Conservation (phyloP, 768 basidiomycete genomes). For the Lentinula detonsa region DNA sequence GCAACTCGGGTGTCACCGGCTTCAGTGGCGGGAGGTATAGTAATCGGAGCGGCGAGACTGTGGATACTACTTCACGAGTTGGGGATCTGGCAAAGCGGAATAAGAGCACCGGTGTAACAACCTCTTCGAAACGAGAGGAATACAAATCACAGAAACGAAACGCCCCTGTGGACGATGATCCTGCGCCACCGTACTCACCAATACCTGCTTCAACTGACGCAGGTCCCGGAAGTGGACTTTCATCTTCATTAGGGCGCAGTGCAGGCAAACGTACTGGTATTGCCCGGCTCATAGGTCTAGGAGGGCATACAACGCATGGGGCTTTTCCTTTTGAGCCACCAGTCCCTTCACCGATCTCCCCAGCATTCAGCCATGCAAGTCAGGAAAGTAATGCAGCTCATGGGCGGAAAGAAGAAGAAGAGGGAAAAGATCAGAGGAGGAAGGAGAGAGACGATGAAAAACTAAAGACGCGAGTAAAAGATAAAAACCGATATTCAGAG, state of each 20-base stretch:
- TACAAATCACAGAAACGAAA: constrained; percentile 4
- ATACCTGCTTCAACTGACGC: constrained; percentile 10
- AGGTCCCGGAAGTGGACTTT: constrained; percentile 9
- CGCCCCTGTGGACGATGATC: constrained; percentile 17
- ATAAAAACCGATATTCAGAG: background rate
- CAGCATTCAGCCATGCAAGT: constrained; percentile 11
- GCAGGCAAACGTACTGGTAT: constrained; percentile 34
- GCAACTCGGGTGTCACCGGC: constrained; percentile 4
- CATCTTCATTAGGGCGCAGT: constrained; percentile 55
- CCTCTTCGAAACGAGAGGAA: constrained; percentile 6
- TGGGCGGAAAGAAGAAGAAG: constrained; percentile 15
- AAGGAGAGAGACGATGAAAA: constrained; percentile 16
- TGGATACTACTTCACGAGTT: constrained; percentile 2
- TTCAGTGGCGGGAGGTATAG: constrained; percentile 17
- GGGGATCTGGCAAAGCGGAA: background rate
- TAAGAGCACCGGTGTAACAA: background rate
- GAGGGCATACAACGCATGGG: constrained; percentile 40
- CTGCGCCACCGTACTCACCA: constrained; percentile 31
- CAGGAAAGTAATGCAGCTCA: constrained; percentile 20
- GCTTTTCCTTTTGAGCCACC: constrained; percentile 67
- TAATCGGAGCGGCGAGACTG: constrained; percentile 23
- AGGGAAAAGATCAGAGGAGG: constrained; percentile 14
- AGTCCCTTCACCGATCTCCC: constrained; percentile 40
- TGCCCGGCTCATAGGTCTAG: constrained; percentile 25
- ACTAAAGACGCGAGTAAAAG: constrained; percentile 5